Evolutionary conservation across 108 stramenopile genomes (phyloP).

Genomic region (Skeletonema grethae): DNA sequence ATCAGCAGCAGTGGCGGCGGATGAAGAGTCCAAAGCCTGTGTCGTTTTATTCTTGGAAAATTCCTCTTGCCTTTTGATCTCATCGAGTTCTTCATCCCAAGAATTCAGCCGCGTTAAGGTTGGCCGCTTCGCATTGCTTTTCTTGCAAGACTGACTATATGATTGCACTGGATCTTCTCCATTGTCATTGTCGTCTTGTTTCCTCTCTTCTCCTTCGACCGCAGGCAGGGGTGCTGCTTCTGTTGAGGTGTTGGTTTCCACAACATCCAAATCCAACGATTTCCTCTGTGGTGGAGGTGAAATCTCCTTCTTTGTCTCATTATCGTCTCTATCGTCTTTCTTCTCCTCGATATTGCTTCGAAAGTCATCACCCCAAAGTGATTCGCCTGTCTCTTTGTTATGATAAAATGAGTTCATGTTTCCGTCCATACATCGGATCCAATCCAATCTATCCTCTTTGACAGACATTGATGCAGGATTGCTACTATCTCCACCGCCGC

Average conservation of each 20-base stretch:
- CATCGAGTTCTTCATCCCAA: neutral
- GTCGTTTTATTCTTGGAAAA: conserved; percentile 3
- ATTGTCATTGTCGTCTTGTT: neutral
- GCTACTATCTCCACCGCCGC: conserved; percentile 1
- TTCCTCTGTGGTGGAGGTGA: no score
- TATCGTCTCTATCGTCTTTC: conserved; percentile 9
- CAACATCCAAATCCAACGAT: neutral
- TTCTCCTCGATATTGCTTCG: neutral
- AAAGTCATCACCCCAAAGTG: conserved; percentile 51
- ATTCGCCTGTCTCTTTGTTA: conserved; percentile 47
- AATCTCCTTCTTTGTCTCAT: no score
- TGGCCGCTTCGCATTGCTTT: neutral
- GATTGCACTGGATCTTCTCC: no score
- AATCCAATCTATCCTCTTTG: neutral
- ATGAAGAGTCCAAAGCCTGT: neutral
- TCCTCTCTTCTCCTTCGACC: neutral
- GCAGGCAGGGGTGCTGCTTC: neutral
- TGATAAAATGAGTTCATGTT: conserved; percentile 47
- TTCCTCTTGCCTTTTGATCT: neutral
- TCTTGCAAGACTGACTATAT: no score
- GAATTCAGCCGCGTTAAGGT: neutral
- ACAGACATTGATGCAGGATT: neutral
- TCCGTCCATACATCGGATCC: conserved; percentile 46
- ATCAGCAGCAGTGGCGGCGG: neutral
- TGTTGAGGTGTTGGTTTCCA: neutral